Evolutionary conservation across 2,329 filamentous ascomycete genomes (phyloP).

Genomic region (Penicillium griseofulvum): DNA sequence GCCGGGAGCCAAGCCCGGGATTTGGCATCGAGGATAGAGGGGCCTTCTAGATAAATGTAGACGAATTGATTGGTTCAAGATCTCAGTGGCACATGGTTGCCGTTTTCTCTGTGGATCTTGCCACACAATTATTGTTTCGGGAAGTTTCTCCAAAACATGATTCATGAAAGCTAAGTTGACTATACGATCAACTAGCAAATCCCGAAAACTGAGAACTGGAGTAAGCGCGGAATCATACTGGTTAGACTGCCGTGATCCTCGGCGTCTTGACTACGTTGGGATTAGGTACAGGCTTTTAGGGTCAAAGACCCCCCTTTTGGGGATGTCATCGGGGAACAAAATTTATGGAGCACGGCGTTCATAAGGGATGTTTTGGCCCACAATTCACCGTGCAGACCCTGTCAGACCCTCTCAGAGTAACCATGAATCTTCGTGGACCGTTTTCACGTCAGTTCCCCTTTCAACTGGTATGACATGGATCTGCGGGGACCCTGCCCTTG

Average conservation of each 20-base stretch:
- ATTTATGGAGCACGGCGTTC: slow-evolving; percentile 1
- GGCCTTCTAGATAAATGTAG: background rate
- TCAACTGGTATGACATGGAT: slow-evolving; percentile 7
- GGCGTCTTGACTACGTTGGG: slow-evolving; percentile 4
- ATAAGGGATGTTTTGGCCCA: background rate
- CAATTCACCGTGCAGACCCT: background rate
- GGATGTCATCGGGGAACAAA: background rate
- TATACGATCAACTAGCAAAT: background rate
- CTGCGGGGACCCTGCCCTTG: slow-evolving; percentile 13
- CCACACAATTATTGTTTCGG: background rate
- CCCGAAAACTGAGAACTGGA: background rate
- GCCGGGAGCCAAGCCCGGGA: slow-evolving; percentile 8
- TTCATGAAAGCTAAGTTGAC: too few relatives aligned
- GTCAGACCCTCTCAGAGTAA: background rate
- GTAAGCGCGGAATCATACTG: background rate
- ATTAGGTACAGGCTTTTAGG: background rate
- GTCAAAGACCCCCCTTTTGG: background rate
- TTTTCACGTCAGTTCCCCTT: slow-evolving; percentile 7
- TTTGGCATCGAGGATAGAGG: slow-evolving; percentile 1
- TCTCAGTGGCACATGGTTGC: background rate
- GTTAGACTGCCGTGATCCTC: background rate
- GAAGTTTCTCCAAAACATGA: too few relatives aligned
- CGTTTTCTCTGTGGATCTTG: background rate
- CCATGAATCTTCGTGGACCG: background rate
- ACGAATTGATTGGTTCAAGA: background rate